A percentile compares a stretch with the other conserved stretches of the same genome.
These are phyloP conservation scores for Scopulariopsis brevicaulis DNA, from an alignment of 2,329 filamentous ascomycete species.

Conservation along the genomic window DNA sequence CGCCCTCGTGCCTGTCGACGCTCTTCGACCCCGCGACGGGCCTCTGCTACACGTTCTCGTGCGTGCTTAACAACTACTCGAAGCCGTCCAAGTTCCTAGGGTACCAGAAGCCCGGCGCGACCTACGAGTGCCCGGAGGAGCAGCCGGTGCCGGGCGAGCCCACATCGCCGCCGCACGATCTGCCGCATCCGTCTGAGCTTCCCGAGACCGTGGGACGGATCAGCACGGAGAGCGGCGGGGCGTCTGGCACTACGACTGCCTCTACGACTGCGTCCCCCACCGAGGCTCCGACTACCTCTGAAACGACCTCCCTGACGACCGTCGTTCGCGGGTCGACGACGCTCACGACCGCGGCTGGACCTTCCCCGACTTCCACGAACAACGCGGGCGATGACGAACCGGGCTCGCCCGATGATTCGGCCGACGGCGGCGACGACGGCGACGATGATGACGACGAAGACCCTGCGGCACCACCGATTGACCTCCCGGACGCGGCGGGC, in stretches of 20 bases:
- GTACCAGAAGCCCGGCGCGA: slow-evolving; percentile 4
- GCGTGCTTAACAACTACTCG: slow-evolving; percentile 4
- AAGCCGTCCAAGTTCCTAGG: slow-evolving; percentile 1
- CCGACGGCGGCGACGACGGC: not conserved
- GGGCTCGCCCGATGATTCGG: not conserved
- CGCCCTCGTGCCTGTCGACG: slow-evolving; percentile 2
- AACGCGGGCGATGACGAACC: not conserved
- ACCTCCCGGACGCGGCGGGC: not conserved
- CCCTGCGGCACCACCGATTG: slow-evolving; percentile 1
- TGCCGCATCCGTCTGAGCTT: not conserved
- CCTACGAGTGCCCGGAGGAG: not conserved
- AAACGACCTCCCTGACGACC: not conserved
- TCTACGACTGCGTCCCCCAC: not conserved
- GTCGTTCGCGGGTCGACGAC: not conserved
- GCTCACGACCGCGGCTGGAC: not conserved
- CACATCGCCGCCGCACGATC: not conserved
- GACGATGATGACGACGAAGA: not conserved
- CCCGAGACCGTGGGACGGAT: not conserved
- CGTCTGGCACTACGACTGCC: not conserved
- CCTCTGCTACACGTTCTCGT: slow-evolving; percentile 4
- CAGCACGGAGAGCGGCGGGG: not conserved
- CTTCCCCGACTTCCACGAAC: not conserved
- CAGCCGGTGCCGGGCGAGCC: slow-evolving; percentile 2
- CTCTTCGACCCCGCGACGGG: slow-evolving; percentile 2
- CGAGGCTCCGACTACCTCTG: too few relatives aligned